phyloP scores from a whole-genome alignment of 441 rosid species.

The Sinapis alba region DNA sequence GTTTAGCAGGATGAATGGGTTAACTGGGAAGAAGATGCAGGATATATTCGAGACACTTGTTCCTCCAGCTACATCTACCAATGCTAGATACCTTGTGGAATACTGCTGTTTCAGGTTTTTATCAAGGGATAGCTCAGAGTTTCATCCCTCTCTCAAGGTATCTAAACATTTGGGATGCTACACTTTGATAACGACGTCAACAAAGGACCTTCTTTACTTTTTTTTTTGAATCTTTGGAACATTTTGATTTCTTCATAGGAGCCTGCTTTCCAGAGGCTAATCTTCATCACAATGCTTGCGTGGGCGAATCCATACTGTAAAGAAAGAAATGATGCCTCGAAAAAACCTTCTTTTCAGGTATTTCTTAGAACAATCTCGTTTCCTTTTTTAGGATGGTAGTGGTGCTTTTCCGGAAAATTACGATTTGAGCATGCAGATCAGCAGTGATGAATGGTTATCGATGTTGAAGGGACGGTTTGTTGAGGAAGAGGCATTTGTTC shows the following conservation, averaged over 20 bases:
- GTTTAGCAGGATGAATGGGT: constrained; percentile 98
- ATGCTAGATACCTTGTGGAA: constrained; percentile 84
- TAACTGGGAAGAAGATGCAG: constrained; percentile 82
- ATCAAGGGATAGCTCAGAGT: constrained; percentile 76
- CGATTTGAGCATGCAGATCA: constrained; percentile 14
- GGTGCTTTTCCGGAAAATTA: constrained; percentile 20
- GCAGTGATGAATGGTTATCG: constrained; percentile 29
- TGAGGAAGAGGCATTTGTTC: constrained; percentile 80
- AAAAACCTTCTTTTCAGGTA: constrained; percentile 75
- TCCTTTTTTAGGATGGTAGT: constrained; percentile 14
- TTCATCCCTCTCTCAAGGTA: constrained; percentile 93
- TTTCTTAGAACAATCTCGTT: background rate
- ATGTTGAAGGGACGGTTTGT: constrained; percentile 71
- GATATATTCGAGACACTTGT: constrained; percentile 87
- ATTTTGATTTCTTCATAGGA: constrained; percentile 53
- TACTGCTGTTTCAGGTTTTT: constrained; percentile 95
- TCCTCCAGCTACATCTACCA: constrained; percentile 54
- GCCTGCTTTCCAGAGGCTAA: constrained; percentile 85
- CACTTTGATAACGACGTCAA: background rate
- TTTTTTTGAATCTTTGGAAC: background rate
- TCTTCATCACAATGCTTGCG: constrained; percentile 95
- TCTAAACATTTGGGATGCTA: background rate
- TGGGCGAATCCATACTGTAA: constrained; percentile 81
- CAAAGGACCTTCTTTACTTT: background rate
- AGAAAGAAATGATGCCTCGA: constrained; percentile 43